These are phyloP conservation scores for Aspergillus ochraceus DNA, from an alignment of 2,329 filamentous ascomycete species.

Conservation along the genomic window DNA sequence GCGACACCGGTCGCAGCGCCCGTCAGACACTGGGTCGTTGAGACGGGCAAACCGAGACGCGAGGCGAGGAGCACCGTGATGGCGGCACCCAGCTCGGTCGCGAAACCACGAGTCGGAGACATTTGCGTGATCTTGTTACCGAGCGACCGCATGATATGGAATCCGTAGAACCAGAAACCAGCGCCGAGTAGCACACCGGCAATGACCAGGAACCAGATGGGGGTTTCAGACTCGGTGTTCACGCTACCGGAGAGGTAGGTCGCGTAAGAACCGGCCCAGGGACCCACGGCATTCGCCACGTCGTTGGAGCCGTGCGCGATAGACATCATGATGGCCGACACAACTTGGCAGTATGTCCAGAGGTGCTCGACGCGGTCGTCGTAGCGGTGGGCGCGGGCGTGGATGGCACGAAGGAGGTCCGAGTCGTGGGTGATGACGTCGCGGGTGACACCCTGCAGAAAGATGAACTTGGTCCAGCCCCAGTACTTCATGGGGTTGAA, in stretches of 20 bases:
- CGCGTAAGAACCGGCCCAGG: slow-evolving; percentile 41
- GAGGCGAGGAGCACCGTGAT: slow-evolving; percentile 40
- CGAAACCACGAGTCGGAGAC: slow-evolving; percentile 31
- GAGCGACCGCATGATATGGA: slow-evolving; percentile 41
- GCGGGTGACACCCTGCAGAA: slow-evolving; percentile 47
- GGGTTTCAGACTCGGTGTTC: slow-evolving; percentile 33
- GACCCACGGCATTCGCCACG: slow-evolving; percentile 45
- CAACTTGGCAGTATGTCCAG: slow-evolving; percentile 48
- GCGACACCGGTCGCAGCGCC: slow-evolving; percentile 38
- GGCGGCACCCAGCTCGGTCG: slow-evolving; percentile 44
- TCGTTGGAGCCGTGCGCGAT: slow-evolving; percentile 49
- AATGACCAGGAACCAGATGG: slow-evolving; percentile 43
- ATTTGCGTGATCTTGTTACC: slow-evolving; percentile 47
- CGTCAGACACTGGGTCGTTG: slow-evolving; percentile 41
- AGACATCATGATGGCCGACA: slow-evolving; percentile 44
- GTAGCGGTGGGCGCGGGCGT: slow-evolving; percentile 45
- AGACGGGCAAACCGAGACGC: slow-evolving; percentile 36
- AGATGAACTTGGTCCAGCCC: slow-evolving; percentile 45
- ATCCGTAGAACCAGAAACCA: slow-evolving; percentile 47
- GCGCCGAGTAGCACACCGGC: slow-evolving; percentile 41
- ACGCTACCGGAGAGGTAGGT: slow-evolving; percentile 35
- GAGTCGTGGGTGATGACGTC: slow-evolving; percentile 45
- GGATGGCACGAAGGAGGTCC: slow-evolving; percentile 38
- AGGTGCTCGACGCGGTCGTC: slow-evolving; percentile 51
- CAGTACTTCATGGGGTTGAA: slow-evolving; percentile 25